phyloP scores from a whole-genome alignment of 2,329 filamentous ascomycete species.

The Epichloe hybrida region DNA sequence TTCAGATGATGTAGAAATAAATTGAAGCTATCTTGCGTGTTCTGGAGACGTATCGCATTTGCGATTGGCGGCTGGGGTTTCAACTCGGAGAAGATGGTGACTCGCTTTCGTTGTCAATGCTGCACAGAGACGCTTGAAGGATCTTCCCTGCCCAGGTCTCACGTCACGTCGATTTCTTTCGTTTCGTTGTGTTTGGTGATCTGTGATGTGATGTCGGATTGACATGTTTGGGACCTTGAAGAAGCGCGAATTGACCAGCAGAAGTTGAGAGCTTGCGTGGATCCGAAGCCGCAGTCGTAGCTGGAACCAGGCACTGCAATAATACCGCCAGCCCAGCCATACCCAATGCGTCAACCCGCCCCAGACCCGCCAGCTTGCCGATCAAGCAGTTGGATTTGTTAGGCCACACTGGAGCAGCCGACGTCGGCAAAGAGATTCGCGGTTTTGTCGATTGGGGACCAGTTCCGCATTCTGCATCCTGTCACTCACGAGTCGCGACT shows the following conservation, averaged over 20 bases:
- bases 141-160: too few relatives aligned
- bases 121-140: background rate
- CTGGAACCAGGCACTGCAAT: background rate
- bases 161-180: too few relatives aligned
- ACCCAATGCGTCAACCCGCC: too few relatives aligned
- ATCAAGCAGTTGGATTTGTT: too few relatives aligned
- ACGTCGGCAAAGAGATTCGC: constrained; percentile 4
- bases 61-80: background rate
- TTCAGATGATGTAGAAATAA: background rate
- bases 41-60: background rate
- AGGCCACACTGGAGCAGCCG: background rate
- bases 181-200: too few relatives aligned
- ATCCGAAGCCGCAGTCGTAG: background rate
- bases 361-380: too few relatives aligned
- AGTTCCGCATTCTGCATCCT: background rate
- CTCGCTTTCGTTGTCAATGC: too few relatives aligned
- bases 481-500: background rate
- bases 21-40: background rate
- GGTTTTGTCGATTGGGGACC: background rate
- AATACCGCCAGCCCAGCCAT: too few relatives aligned
- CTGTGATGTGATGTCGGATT: too few relatives aligned
- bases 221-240: too few relatives aligned
- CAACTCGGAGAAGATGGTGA: background rate
- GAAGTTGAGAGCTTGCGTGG: background rate
- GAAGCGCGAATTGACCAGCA: too few relatives aligned